Conservation (phyloP, 495 filamentous ascomycete genomes). For the Monascus purpureus region DNA sequence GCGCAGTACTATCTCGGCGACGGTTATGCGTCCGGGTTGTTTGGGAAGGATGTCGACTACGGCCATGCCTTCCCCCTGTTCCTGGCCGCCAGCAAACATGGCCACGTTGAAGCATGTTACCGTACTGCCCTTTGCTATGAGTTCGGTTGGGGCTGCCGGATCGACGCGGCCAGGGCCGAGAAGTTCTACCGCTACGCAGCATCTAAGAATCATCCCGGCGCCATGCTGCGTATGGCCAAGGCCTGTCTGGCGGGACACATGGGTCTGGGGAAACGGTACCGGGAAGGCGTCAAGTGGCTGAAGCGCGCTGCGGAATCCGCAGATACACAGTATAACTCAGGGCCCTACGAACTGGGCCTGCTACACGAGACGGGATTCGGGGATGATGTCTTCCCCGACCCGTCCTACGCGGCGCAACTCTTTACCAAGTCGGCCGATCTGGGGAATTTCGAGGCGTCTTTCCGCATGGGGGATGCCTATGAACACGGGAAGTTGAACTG, state of each 20-base stretch:
- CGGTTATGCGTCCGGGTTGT: conserved; percentile 85
- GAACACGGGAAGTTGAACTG: conserved; percentile 83
- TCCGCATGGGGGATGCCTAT: conserved; percentile 87
- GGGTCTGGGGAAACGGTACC: conserved; percentile 68
- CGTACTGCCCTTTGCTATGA: conserved; percentile 91
- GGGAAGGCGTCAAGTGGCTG: conserved; percentile 92
- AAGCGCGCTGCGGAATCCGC: conserved; percentile 83
- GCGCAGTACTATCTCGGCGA: conserved; percentile 97
- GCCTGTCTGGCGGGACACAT: conserved; percentile 83
- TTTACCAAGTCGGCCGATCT: conserved; percentile 91
- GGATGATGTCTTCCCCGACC: conserved; percentile 83
- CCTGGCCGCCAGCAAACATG: conserved; percentile 87
- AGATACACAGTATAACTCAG: conserved; percentile 81
- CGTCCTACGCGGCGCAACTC: conserved; percentile 80
- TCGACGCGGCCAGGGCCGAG: conserved; percentile 77
- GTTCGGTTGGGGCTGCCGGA: conserved; percentile 90
- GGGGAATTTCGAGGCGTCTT: conserved; percentile 73
- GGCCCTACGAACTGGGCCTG: conserved; percentile 78
- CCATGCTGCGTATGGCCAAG: conserved; percentile 81
- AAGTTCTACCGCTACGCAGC: conserved; percentile 86
- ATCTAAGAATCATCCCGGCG: conserved; percentile 86
- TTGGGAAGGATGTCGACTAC: conserved; percentile 86
- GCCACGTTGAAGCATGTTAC: conserved; percentile 92
- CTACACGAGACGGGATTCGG: conserved; percentile 84
- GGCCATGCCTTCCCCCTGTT: conserved; percentile 86